A percentile compares a stretch with the other conserved stretches of the same genome.
Evolutionary conservation across 1,139 yeast genomes (phyloP).

Genomic region (Saccharomyces pastorianus): DNA sequence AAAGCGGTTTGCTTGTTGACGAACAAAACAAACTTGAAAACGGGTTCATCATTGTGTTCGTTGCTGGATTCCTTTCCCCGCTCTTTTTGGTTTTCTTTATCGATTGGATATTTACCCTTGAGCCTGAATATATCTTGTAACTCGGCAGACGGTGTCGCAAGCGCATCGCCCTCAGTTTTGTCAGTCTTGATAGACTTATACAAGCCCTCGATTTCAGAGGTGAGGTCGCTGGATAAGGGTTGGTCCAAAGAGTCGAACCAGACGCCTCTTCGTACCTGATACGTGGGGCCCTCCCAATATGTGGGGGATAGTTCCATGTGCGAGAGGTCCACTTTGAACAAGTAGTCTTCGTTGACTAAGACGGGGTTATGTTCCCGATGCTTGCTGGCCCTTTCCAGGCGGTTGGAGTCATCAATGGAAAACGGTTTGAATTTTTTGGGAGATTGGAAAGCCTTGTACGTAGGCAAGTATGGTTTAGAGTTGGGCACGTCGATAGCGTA

Average conservation of each 20-base stretch:
- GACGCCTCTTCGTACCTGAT: slow-evolving; percentile 73
- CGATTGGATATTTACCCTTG: slow-evolving; percentile 21
- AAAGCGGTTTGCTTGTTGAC: slow-evolving; percentile 33
- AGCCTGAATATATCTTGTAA: slow-evolving; percentile 5
- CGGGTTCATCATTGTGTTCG: background rate
- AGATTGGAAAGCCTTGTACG: slow-evolving; percentile 37
- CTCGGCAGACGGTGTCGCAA: slow-evolving; percentile 1
- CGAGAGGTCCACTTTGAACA: slow-evolving; percentile 62
- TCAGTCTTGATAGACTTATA: slow-evolving; percentile 32
- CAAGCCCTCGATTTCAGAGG: slow-evolving; percentile 54
- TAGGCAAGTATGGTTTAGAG: slow-evolving; percentile 54
- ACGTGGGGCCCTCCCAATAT: slow-evolving; percentile 86
- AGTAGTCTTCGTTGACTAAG: slow-evolving; percentile 72
- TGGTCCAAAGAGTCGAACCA: slow-evolving; percentile 65
- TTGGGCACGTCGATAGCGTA: slow-evolving; percentile 75
- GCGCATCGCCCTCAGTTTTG: slow-evolving; percentile 23
- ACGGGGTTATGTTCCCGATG: slow-evolving; percentile 25
- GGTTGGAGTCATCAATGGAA: slow-evolving; percentile 50
- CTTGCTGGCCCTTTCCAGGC: slow-evolving; percentile 40
- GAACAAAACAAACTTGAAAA: slow-evolving; percentile 32
- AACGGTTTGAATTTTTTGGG: slow-evolving; percentile 68
- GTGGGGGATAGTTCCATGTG: slow-evolving; percentile 54
- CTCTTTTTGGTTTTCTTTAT: slow-evolving; percentile 9
- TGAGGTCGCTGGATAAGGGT: slow-evolving; percentile 48
- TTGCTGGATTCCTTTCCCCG: slow-evolving; percentile 9